Evolutionary conservation across 1,284 basidiomycete genomes (phyloP).

Genomic region (Lentinula novae-zelandiae): DNA sequence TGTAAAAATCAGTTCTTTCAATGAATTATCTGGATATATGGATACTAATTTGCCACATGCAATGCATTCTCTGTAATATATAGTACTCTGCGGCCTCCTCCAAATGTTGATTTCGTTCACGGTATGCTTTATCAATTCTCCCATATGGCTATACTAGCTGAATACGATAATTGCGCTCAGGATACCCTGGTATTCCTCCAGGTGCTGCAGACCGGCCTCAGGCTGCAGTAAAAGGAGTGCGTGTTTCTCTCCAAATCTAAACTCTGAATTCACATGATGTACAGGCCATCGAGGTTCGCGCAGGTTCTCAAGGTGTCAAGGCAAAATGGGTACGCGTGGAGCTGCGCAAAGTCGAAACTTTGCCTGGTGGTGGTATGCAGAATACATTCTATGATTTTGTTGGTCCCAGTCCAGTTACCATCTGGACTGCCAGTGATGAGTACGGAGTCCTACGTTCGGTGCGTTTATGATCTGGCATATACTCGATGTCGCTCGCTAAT

Average conservation of each 20-base stretch:
- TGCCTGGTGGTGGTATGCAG: slow-evolving; percentile 64
- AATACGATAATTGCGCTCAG: slow-evolving; percentile 32
- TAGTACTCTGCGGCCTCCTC: slow-evolving; percentile 74
- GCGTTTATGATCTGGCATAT: slow-evolving; percentile 25
- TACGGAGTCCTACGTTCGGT: slow-evolving; percentile 67
- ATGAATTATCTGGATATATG: background rate
- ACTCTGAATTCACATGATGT: slow-evolving; percentile 5
- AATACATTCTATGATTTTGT: slow-evolving; percentile 73
- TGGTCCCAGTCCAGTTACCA: slow-evolving; percentile 65
- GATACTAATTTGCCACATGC: slow-evolving; percentile 3
- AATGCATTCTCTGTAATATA: background rate
- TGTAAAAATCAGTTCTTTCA: background rate
- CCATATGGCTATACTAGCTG: slow-evolving; percentile 9
- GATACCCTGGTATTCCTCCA: slow-evolving; percentile 79
- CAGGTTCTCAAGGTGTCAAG: slow-evolving; percentile 72
- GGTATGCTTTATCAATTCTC: slow-evolving; percentile 37
- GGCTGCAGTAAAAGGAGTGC: slow-evolving; percentile 76
- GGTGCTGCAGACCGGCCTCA: slow-evolving; percentile 66
- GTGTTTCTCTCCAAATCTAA: slow-evolving; percentile 27
- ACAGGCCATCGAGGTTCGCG: slow-evolving; percentile 55
- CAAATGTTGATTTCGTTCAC: slow-evolving; percentile 80
- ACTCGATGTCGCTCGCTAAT: background rate
- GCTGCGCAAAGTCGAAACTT: slow-evolving; percentile 80
- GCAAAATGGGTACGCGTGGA: slow-evolving; percentile 88
- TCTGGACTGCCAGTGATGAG: slow-evolving; percentile 73